A percentile compares a stretch with the other conserved stretches of the same genome.
These are phyloP conservation scores for Fomitiporia mediterranea DNA, from an alignment of 1,284 basidiomycete genomes.

Conservation along the genomic window DNA sequence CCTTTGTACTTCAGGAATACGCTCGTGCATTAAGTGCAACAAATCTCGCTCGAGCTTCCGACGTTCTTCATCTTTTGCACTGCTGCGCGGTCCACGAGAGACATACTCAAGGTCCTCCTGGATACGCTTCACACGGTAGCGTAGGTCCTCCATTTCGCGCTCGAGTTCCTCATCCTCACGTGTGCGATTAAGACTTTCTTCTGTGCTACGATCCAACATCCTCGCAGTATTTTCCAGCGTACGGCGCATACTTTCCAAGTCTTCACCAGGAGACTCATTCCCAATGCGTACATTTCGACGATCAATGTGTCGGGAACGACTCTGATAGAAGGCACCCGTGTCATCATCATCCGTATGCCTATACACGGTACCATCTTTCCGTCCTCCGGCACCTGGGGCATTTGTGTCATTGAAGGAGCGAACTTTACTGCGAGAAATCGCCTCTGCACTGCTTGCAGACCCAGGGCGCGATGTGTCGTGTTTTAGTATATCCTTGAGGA, in stretches of 20 bases:
- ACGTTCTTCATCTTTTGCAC: slow-evolving; percentile 81
- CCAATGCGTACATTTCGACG: slow-evolving; percentile 77
- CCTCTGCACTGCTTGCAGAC: slow-evolving; percentile 48
- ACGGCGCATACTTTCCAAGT: slow-evolving; percentile 85
- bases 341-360: slow-evolving; percentile 71
- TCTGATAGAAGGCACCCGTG: slow-evolving; percentile 70
- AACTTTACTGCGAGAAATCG: slow-evolving; percentile 56
- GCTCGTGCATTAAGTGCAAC: slow-evolving; percentile 84
- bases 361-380: slow-evolving; percentile 91
- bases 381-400: slow-evolving; percentile 50
- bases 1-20: slow-evolving; percentile 87
- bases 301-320: slow-evolving; percentile 86
- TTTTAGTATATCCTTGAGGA: slow-evolving; percentile 86
- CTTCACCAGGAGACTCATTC: slow-evolving; percentile 64
- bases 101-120: slow-evolving; percentile 94
- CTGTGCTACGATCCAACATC: slow-evolving; percentile 73
- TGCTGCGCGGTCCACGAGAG: slow-evolving; percentile 70
- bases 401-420: slow-evolving; percentile 64
- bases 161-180: slow-evolving; percentile 87
- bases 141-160: slow-evolving; percentile 85
- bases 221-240: slow-evolving; percentile 79
- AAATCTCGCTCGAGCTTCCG: slow-evolving; percentile 88
- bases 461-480: slow-evolving; percentile 68
- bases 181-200: slow-evolving; percentile 54
- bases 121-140: slow-evolving; percentile 81